A percentile compares a stretch with the other conserved stretches of the same genome.
Conservation (phyloP, 495 filamentous ascomycete species). For the Hypoxylon rickii region DNA sequence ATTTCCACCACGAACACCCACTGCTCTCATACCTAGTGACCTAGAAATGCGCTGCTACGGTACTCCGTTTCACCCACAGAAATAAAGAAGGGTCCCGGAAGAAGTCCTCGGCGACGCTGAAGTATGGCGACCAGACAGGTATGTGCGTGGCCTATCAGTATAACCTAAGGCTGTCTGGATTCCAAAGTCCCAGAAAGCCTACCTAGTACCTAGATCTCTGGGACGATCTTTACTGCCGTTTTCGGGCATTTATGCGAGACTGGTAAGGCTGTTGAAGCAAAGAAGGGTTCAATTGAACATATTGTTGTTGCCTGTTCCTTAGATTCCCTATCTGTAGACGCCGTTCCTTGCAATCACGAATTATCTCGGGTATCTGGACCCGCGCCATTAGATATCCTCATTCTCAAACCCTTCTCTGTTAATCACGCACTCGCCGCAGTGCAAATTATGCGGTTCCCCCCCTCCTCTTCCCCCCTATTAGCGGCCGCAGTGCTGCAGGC, state of each 20-base stretch:
- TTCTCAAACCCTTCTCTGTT: not conserved
- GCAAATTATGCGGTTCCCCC: too few species aligned
- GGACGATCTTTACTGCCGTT: slow-evolving; percentile 35
- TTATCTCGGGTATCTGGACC: too few species aligned
- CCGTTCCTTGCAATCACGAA: too few species aligned
- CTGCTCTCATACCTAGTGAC: too few species aligned
- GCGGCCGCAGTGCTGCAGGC: slow-evolving; percentile 20
- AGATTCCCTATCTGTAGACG: too few species aligned
- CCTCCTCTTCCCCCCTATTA: slow-evolving; percentile 18
- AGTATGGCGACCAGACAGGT: not conserved
- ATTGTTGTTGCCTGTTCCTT: too few species aligned
- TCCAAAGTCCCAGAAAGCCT: too few species aligned
- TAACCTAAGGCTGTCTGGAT: too few species aligned
- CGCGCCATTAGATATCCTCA: too few species aligned
- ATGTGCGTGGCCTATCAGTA: not conserved
- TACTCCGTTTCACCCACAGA: slow-evolving; percentile 12
- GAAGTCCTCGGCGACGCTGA: slow-evolving; percentile 4
- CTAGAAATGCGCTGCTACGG: too few species aligned
- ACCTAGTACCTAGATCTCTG: slow-evolving; percentile 31
- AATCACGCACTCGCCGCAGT: not conserved
- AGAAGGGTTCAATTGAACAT: not conserved
- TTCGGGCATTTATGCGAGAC: slow-evolving; percentile 20
- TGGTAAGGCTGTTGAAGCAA: slow-evolving; percentile 23
- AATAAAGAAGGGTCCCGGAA: not conserved
- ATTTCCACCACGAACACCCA: too few species aligned